Percentiles rank a stretch among this genome's conserved stretches.
Evolutionary conservation across 2,329 filamentous ascomycete genomes (phyloP).

Genomic region (Sphaerulina populicola): DNA sequence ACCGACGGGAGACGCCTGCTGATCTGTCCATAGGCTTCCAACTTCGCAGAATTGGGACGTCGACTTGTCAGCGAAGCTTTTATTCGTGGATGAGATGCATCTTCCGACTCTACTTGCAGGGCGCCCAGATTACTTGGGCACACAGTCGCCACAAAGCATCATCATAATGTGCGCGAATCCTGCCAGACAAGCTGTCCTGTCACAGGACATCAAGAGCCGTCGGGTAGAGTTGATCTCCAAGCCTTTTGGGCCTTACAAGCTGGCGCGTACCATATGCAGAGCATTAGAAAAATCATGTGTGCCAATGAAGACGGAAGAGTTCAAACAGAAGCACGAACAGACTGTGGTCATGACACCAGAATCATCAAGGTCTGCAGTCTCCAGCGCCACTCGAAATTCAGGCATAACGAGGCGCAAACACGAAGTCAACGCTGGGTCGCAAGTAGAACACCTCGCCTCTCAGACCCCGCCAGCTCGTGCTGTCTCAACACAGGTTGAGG

Average conservation of each 20-base stretch:
- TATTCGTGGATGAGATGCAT: slow-evolving; percentile 24
- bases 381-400: no score
- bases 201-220: slow-evolving; percentile 18
- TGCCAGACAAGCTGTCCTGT: slow-evolving; percentile 21
- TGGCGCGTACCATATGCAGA: slow-evolving; percentile 13
- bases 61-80: slow-evolving; percentile 16
- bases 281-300: slow-evolving; percentile 10
- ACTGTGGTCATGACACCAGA: neutral
- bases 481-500: neutral
- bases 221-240: slow-evolving; percentile 18
- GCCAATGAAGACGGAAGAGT: neutral
- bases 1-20: no score
- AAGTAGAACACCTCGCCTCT: neutral
- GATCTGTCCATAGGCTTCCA: slow-evolving; percentile 6
- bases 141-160: slow-evolving; percentile 20
- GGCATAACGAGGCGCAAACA: neutral
- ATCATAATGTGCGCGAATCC: slow-evolving; percentile 32
- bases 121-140: slow-evolving; percentile 14
- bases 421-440: neutral
- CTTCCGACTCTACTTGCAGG: slow-evolving; percentile 17
- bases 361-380: neutral
- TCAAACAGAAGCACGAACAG: neutral
- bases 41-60: slow-evolving; percentile 22
- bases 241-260: slow-evolving; percentile 21
- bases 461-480: neutral